Conservation (phyloP, 805 yeast species). For the Wickerhamiella parazyma region DNA sequence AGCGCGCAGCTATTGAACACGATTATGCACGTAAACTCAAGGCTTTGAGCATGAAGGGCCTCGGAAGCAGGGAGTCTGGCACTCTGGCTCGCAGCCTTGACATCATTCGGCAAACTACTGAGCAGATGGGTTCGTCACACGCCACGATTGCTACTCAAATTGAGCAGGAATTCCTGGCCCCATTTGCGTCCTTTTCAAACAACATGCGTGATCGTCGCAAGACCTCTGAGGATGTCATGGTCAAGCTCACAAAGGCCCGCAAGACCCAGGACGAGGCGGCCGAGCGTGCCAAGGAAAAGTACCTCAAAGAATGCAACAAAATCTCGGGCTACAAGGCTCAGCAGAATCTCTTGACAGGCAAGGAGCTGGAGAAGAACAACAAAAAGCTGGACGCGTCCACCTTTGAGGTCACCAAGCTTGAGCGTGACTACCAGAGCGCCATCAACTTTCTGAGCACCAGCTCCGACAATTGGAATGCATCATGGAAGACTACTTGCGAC, state of each 20-base stretch:
- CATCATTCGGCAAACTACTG: slow-evolving; percentile 43
- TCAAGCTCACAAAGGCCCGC: slow-evolving; percentile 39
- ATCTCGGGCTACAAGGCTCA: slow-evolving; percentile 48
- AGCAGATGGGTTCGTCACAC: slow-evolving; percentile 45
- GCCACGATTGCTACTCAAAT: slow-evolving; percentile 38
- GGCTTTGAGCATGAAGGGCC: slow-evolving; percentile 35
- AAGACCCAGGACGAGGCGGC: slow-evolving; percentile 24
- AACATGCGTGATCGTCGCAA: slow-evolving; percentile 40
- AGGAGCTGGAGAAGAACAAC: slow-evolving; percentile 50
- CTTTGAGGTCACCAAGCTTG: slow-evolving; percentile 28
- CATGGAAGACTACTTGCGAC: slow-evolving; percentile 55
- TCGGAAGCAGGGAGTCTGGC: slow-evolving; percentile 50
- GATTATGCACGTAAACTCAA: slow-evolving; percentile 51
- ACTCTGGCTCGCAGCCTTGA: slow-evolving; percentile 47
- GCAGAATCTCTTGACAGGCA: slow-evolving; percentile 56
- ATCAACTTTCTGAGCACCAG: slow-evolving; percentile 41
- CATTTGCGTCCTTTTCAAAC: slow-evolving; percentile 39
- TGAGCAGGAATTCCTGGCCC: slow-evolving; percentile 36
- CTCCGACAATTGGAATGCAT: slow-evolving; percentile 50
- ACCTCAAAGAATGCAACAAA: slow-evolving; percentile 43
- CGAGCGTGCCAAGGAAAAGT: slow-evolving; percentile 32
- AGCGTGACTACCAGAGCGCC: slow-evolving; percentile 47
- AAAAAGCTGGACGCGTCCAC: slow-evolving; percentile 40
- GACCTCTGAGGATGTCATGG: slow-evolving; percentile 44
- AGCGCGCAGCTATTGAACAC: slow-evolving; percentile 48